phyloP scores from a whole-genome alignment of 2,329 filamentous ascomycete genomes.

The Aspergillus oerlinghausenensis region DNA sequence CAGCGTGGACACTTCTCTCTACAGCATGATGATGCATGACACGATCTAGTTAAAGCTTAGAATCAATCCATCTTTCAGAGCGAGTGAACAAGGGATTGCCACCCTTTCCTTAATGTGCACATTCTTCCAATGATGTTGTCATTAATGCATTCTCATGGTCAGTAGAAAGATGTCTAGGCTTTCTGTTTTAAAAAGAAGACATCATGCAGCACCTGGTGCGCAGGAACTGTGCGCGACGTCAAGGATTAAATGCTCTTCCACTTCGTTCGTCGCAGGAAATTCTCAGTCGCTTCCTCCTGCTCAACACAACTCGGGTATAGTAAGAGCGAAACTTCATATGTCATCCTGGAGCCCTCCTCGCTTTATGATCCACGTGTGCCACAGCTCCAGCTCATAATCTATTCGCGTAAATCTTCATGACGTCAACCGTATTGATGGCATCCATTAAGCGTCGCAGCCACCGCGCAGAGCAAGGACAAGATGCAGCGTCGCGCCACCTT shows the following conservation, averaged over 20 bases:
- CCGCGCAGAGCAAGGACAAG: constrained; percentile 91
- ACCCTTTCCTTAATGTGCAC: neutral
- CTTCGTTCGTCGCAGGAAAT: neutral
- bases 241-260: neutral
- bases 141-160: constrained; percentile 8
- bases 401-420: constrained; percentile 3
- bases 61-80: neutral
- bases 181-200: neutral
- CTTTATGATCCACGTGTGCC: neutral
- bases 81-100: neutral
- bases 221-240: neutral
- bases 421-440: constrained; percentile 10
- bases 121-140: constrained; percentile 3
- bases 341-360: neutral
- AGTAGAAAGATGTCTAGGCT: constrained; percentile 2
- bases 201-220: neutral
- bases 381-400: neutral
- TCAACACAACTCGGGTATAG: neutral
- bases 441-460: constrained; percentile 42
- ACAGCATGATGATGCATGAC: neutral
- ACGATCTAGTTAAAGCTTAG: neutral
- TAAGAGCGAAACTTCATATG: neutral
- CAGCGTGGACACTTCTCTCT: neutral
- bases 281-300: neutral
- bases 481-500: constrained; percentile 89